A percentile compares a stretch with the other conserved stretches of the same genome.
Evolutionary conservation across 2,329 filamentous ascomycete species (phyloP).

Genomic region (Leptographium lundbergii): DNA sequence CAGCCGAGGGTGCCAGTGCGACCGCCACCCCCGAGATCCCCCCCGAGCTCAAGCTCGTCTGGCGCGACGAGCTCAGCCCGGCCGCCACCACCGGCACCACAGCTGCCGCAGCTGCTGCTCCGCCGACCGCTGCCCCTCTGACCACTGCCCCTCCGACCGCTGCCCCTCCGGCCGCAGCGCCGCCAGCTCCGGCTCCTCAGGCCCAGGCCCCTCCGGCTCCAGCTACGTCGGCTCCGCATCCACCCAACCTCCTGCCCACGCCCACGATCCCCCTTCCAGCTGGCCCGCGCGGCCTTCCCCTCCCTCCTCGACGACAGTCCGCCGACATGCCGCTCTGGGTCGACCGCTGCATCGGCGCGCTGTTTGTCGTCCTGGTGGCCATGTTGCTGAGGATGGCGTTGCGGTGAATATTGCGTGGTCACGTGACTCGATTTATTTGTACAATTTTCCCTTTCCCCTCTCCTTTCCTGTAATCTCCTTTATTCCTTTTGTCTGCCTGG

Average conservation of each 20-base stretch:
- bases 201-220: neutral
- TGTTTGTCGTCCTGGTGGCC: slow-evolving; percentile 56
- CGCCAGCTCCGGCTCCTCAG: neutral
- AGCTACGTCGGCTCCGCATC: neutral
- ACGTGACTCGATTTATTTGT: no score
- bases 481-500: no score
- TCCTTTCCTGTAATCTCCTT: no score
- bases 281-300: neutral
- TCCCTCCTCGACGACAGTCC: neutral
- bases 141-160: no score
- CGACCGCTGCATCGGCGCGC: slow-evolving; percentile 64
- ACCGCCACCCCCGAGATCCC: slow-evolving; percentile 22
- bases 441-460: no score
- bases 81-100: no score
- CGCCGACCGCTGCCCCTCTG: neutral
- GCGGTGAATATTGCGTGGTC: neutral
- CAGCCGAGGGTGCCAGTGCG: neutral
- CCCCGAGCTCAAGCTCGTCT: slow-evolving; percentile 51
- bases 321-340: slow-evolving; percentile 50
- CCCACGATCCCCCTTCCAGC: neutral
- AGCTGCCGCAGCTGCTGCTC: neutral
- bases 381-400: slow-evolving; percentile 45
- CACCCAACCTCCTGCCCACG: neutral
- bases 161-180: neutral
- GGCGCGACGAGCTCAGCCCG: slow-evolving; percentile 52